phyloP scores from a whole-genome alignment of 768 basidiomycete genomes.

The Auricularia sp. region DNA sequence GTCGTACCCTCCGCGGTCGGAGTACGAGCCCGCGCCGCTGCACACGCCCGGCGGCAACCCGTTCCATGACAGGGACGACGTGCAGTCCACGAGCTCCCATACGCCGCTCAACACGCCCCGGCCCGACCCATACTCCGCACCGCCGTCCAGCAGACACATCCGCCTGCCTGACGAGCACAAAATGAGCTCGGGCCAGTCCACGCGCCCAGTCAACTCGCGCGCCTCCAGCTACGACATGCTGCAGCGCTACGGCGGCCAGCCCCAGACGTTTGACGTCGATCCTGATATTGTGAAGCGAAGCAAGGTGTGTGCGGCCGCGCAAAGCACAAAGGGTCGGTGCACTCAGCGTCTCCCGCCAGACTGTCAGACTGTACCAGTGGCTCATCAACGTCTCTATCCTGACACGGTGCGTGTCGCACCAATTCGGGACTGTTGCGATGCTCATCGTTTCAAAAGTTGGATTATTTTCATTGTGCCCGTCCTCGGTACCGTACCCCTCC shows the following conservation, averaged over 20 bases:
- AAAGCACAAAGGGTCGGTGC: too few relatives aligned
- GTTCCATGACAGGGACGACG: not conserved
- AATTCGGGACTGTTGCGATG: not conserved
- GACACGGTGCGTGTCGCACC: constrained; percentile 31
- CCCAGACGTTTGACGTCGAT: not conserved
- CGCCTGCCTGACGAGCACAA: not conserved
- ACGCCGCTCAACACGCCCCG: not conserved
- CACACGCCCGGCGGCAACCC: too few relatives aligned
- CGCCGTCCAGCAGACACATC: not conserved
- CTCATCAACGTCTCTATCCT: constrained; percentile 66
- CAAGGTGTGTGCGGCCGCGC: not conserved
- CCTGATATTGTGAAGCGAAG: not conserved
- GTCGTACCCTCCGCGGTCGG: too few relatives aligned
- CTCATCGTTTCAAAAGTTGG: constrained; percentile 30
- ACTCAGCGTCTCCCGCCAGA: constrained; percentile 23
- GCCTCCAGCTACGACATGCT: constrained; percentile 1
- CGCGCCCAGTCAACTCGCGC: not conserved
- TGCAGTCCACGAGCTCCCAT: not conserved
- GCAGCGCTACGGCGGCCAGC: not conserved
- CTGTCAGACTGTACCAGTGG: constrained; percentile 58
- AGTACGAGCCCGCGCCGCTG: too few relatives aligned
- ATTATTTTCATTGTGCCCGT: constrained; percentile 68
- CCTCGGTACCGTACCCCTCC: constrained; percentile 22
- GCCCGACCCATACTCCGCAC: not conserved
- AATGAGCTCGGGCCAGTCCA: not conserved